These are phyloP conservation scores for Plasmodium vinckei DNA, from an alignment of 169 alveolate genomes.

Conservation along the genomic window DNA sequence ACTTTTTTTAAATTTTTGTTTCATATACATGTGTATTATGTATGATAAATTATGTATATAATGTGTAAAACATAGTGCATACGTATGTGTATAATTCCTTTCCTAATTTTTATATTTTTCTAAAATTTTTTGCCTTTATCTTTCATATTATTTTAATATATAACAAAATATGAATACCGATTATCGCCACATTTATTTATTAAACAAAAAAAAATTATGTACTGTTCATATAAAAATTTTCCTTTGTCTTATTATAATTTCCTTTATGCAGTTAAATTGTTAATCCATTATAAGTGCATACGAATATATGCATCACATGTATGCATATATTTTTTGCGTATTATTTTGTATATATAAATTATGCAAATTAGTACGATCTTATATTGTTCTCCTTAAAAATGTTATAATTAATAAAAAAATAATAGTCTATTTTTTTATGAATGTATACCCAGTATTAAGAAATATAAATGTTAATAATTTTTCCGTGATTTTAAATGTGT, in stretches of 20 bases:
- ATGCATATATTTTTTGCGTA: constrained; percentile 9
- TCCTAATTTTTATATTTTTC: not conserved
- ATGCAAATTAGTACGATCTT: not conserved
- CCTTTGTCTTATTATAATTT: constrained; percentile 42
- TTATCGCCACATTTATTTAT: too few relatives aligned
- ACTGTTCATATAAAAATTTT: constrained; percentile 26
- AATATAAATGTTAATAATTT: not conserved
- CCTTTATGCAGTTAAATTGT: constrained; percentile 3
- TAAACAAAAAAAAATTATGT: constrained; percentile 21
- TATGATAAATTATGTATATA: not conserved
- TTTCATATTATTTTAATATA: too few relatives aligned
- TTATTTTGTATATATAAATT: not conserved
- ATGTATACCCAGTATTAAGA: constrained; percentile 4
- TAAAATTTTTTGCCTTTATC: not conserved
- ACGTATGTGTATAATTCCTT: constrained; percentile 8
- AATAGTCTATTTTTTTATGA: not conserved
- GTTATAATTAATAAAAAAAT: not conserved
- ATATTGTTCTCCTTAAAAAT: constrained; percentile 3
- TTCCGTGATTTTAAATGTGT: constrained; percentile 31
- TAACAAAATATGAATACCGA: too few relatives aligned
- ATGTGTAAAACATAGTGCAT: not conserved
- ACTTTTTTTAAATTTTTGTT: not conserved
- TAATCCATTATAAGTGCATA: constrained; percentile 19
- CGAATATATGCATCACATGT: not conserved
- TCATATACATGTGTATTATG: not conserved